Base-by-base conservation (phyloP, 2,329 filamentous ascomycete genomes). In the Neofusicoccum sp. region DNA sequence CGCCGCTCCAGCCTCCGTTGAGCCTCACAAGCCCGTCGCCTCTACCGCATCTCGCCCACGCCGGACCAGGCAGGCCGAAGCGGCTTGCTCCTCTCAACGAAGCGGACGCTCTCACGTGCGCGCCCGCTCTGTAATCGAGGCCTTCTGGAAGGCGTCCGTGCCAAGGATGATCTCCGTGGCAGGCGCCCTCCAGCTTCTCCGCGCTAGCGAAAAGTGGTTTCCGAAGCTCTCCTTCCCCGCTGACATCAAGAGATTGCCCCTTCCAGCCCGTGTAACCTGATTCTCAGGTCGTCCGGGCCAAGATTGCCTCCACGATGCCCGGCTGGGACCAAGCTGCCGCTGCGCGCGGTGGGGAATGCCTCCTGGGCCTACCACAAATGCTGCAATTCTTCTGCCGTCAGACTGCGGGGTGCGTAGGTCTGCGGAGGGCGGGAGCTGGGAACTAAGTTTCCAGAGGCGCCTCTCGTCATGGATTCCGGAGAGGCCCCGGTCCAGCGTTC, bases 401-500 rank as follows among this genome's bases (percentile, higher is more conserved):
- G 54, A 58, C 33, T 58, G 54, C 47, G 54, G 54, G 54, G 58
- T 12, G 28, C 24, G 14, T 8, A 20, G 41, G 7, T 47, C 43
- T 58, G 56, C 43, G 57, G 58, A 60, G 58, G 44, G 28, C 4
- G 24, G 11, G 20, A 24, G 38, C 58, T 54, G 58, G 58, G 40
- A 60, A 60, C 58, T 54, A 16, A 60, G 58, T 60, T 60, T 40
- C 58, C 58, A 60, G 48, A 30, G 8, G 16, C n/a, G 34, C 48
- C n/a, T 60, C 57, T 60, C 57, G 47, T 60, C 57, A 60, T 60
- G 57, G 57, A 60, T 60, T 60, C 57, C 57, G 57, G 57, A 36
- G 57, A 28, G 16, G 49, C 49, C 49, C 34, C 41, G 49, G 49
- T 36, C 49, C 38, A 56, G 51, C 14, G 36, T 38, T 30, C 38